Evolutionary conservation across 768 basidiomycete species (phyloP), one percentile per base, ranked within the genome.

Genomic region (Auricularia sp.): DNA sequence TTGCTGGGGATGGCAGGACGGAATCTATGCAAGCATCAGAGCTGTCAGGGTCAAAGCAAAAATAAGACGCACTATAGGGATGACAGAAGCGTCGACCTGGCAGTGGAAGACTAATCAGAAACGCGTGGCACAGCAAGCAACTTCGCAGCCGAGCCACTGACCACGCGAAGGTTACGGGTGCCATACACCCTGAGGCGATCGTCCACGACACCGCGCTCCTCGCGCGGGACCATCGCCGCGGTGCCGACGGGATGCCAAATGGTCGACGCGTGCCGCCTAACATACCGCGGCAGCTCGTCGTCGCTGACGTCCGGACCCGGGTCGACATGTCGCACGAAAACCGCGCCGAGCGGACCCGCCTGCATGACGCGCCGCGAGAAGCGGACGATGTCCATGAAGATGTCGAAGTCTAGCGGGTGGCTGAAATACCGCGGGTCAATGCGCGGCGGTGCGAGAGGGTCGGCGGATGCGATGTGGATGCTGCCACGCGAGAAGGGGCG

Each of bases 401-500:
- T 35, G 10, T 68, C 64, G 5, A 74, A 29, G 64, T 75, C 73
- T 5, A 67, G 56, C 29, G 64, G 61, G 59, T 63, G 37, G 37
- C 44, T 73, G 62, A 79, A 75, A 71, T 79, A 80, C 62, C 76
- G 72, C 4, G 80, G 80, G 68, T 84, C 77, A 69, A 85, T 82
- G 5, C 69, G 65, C 0, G 83, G 83, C 21, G 74, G 62, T 16
- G 72, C 70, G 65, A 79, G 78, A 4, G 80, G 74, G 68, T 77
- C 70, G 5, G 77, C 74, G 3, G 80, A 80, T 18, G 73, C 77
- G 67, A 83, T 80, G 58, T 80, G 75, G 61, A 83, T 75, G 2
- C 73, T 77, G 21, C 83, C 83, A 44, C 81, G 77, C 29, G 81
- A 81, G 59, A 80, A 69, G 2, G 80, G 80, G 67, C 80, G 80